Evolutionary conservation across 352 stramenopile species (phyloP).

Genomic region (Pythium pyrilobum): DNA sequence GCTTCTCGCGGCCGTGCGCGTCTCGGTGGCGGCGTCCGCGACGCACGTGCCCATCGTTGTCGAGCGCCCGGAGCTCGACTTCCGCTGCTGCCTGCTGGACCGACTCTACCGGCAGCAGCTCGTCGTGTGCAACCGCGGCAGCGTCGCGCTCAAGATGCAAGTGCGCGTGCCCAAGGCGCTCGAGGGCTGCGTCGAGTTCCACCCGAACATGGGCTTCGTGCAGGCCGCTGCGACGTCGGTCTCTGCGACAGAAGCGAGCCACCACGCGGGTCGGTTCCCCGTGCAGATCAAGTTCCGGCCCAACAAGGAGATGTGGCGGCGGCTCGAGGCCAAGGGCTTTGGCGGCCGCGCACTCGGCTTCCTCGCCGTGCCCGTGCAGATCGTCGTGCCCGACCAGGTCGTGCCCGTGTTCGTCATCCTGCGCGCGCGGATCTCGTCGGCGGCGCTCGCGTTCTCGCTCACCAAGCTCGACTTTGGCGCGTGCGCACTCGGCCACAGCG

Average conservation of each 20-base stretch:
- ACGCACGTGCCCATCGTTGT: slow-evolving; percentile 45
- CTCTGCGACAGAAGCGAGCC: neutral
- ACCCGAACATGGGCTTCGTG: slow-evolving; percentile 82
- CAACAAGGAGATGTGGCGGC: slow-evolving; percentile 19
- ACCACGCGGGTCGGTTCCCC: slow-evolving; percentile 31
- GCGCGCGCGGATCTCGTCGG: slow-evolving; percentile 24
- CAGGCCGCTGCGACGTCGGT: slow-evolving; percentile 27
- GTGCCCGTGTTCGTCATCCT: slow-evolving; percentile 59
- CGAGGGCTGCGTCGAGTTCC: slow-evolving; percentile 62
- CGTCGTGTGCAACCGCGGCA: slow-evolving; percentile 80
- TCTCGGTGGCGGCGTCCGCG: slow-evolving; percentile 25
- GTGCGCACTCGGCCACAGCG: slow-evolving; percentile 46
- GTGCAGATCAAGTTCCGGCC: slow-evolving; percentile 40
- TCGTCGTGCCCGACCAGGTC: slow-evolving; percentile 58
- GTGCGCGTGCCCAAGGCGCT: slow-evolving; percentile 66
- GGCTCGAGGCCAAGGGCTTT: slow-evolving; percentile 14
- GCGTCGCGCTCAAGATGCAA: slow-evolving; percentile 81
- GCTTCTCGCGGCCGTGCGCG: slow-evolving; percentile 6
- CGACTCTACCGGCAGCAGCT: slow-evolving; percentile 86
- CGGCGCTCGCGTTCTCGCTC: slow-evolving; percentile 24
- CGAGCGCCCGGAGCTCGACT: slow-evolving; percentile 38
- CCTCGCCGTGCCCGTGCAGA: slow-evolving; percentile 27
- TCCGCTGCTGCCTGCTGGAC: slow-evolving; percentile 80
- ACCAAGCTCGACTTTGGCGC: slow-evolving; percentile 42
- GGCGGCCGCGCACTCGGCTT: slow-evolving; percentile 11